Percentiles rank a stretch among this genome's conserved stretches.
These are phyloP conservation scores for Ogataea hybrid DNA, from an alignment of 1,139 yeast genomes.

Conservation along the genomic window DNA sequence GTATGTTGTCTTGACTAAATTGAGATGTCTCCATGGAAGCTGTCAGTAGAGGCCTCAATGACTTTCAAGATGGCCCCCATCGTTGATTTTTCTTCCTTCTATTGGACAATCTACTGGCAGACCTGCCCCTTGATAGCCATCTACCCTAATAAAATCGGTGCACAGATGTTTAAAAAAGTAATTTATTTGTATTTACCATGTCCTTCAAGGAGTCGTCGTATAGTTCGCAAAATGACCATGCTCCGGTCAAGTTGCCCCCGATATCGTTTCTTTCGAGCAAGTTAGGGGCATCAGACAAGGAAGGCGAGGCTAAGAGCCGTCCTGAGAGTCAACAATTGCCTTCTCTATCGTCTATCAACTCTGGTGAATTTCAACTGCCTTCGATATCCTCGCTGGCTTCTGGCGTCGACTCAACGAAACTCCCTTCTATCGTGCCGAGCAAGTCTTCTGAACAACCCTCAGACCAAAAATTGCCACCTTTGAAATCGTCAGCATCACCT, in stretches of 20 bases:
- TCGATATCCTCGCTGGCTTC: slow-evolving; percentile 24
- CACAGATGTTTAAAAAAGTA: slow-evolving; percentile 2
- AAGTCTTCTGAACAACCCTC: slow-evolving; percentile 3
- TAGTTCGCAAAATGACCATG: slow-evolving; percentile 11
- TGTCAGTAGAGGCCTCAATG: no score
- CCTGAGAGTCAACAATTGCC: slow-evolving; percentile 9
- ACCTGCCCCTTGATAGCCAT: no score
- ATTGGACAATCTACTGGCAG: no score
- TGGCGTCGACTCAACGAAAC: slow-evolving; percentile 12
- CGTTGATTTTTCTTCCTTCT: no score
- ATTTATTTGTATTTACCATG: slow-evolving; percentile 2
- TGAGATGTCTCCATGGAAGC: no score
- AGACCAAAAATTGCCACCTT: slow-evolving; percentile 8
- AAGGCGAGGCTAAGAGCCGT: slow-evolving; percentile 1
- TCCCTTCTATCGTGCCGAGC: slow-evolving; percentile 16
- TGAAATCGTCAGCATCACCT: slow-evolving; percentile 10
- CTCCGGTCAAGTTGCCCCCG: slow-evolving; percentile 34
- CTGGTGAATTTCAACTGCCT: slow-evolving; percentile 24
- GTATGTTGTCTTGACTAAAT: no score
- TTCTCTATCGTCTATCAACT: slow-evolving; percentile 9
- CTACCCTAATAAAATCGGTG: not conserved
- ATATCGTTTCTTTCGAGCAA: slow-evolving; percentile 31
- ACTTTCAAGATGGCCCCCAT: no score
- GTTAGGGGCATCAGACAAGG: slow-evolving; percentile 5
- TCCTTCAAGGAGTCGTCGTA: slow-evolving; percentile 8